Conservation (phyloP, 202 grass and related monocot species). For the Schoenoplectus triqueter region DNA sequence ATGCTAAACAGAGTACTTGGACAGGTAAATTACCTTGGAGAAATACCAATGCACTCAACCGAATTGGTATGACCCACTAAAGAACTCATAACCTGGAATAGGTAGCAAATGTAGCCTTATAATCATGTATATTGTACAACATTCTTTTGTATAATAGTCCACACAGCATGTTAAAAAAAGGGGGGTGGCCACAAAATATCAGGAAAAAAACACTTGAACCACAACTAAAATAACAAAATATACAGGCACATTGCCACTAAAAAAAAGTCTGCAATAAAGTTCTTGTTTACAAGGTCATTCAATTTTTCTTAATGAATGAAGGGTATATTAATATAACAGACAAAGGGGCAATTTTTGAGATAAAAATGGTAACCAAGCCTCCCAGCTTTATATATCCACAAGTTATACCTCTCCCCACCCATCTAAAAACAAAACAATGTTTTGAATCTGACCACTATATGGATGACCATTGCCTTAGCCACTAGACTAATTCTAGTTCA, state of each 20-base stretch:
- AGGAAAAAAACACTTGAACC: too few species aligned
- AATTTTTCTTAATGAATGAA: background rate
- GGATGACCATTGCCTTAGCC: background rate
- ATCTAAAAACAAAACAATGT: background rate
- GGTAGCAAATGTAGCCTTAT: background rate
- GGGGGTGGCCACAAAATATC: too few species aligned
- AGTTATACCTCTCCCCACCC: background rate
- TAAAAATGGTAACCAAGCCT: background rate
- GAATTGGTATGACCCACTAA: constrained; percentile 62
- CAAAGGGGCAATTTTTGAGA: background rate
- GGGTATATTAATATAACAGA: background rate
- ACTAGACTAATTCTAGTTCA: background rate
- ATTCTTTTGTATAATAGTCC: too few species aligned
- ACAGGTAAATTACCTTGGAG: constrained; percentile 53
- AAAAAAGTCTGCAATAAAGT: background rate
- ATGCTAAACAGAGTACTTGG: background rate
- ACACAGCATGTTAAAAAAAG: too few species aligned
- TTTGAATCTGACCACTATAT: background rate
- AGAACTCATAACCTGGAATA: constrained; percentile 61
- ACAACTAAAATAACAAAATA: background rate
- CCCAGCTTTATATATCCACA: background rate
- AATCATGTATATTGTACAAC: background rate
- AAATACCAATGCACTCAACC: constrained; percentile 71
- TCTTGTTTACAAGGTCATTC: background rate
- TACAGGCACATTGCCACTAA: constrained; percentile 2